Conservation (phyloP, 2,329 filamentous ascomycete genomes). For the Capronia coronata region DNA sequence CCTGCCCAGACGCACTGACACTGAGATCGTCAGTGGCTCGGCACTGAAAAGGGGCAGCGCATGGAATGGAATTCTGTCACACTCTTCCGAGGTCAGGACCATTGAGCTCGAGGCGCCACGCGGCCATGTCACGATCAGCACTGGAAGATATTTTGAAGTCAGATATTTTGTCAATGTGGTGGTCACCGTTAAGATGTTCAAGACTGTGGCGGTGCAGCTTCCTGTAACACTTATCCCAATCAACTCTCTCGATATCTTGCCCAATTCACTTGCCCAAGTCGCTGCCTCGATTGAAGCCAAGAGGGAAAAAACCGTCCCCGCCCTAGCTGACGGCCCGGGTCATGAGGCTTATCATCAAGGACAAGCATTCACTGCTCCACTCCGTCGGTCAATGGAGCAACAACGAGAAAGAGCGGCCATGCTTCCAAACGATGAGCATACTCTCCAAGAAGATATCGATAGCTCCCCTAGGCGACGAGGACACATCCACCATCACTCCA, state of each 20-base stretch:
- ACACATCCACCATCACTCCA: constrained; percentile 9
- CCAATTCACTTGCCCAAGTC: constrained; percentile 47
- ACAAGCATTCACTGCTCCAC: constrained; percentile 48
- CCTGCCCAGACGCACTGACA: constrained; percentile 48
- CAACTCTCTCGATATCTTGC: constrained; percentile 52
- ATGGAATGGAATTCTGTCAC: constrained; percentile 41
- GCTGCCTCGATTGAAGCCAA: constrained; percentile 51
- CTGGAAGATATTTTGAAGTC: constrained; percentile 51
- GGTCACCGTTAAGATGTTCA: constrained; percentile 42
- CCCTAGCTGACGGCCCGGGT: constrained; percentile 22
- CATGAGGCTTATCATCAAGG: constrained; percentile 37
- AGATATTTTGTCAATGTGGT: constrained; percentile 50
- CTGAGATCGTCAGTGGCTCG: constrained; percentile 41
- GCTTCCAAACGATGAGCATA: constrained; percentile 6
- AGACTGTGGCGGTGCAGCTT: constrained; percentile 48
- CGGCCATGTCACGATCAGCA: constrained; percentile 26
- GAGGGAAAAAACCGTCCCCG: constrained; percentile 31
- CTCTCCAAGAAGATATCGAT: constrained; percentile 21
- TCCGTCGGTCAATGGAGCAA: constrained; percentile 45
- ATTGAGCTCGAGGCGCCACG: constrained; percentile 9
- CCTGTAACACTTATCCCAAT: constrained; percentile 53
- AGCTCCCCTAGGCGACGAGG: constrained; percentile 21
- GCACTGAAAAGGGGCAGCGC: constrained; percentile 35
- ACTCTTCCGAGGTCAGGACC: constrained; percentile 21
- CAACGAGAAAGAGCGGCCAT: constrained; percentile 1